Percentiles rank a stretch among this genome's conserved stretches.
phyloP scores from a whole-genome alignment of 2,329 filamentous ascomycete species.

The Mycosphaerella sp. region DNA sequence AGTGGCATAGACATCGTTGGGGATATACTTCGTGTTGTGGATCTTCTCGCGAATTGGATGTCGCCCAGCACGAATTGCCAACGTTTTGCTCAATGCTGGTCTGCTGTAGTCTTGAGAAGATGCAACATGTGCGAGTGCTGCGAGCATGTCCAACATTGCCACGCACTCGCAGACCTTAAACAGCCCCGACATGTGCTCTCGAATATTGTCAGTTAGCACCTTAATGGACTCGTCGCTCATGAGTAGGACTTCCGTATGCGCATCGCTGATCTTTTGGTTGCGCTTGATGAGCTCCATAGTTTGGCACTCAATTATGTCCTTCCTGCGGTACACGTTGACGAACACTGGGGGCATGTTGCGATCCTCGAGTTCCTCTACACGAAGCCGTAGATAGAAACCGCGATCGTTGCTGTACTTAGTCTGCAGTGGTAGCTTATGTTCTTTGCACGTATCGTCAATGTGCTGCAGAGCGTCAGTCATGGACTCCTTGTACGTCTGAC shows the following conservation, averaged over 20 bases:
- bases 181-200: slow-evolving; percentile 61
- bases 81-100: slow-evolving; percentile 60
- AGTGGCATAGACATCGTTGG: slow-evolving; percentile 84
- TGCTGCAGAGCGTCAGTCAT: slow-evolving; percentile 70
- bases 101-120: slow-evolving; percentile 61
- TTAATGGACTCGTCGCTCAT: slow-evolving; percentile 72
- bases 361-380: slow-evolving; percentile 55
- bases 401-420: slow-evolving; percentile 71
- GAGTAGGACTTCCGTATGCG: slow-evolving; percentile 74
- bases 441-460: slow-evolving; percentile 56
- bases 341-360: slow-evolving; percentile 59
- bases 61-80: slow-evolving; percentile 67
- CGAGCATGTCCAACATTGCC: slow-evolving; percentile 63
- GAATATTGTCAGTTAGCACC: slow-evolving; percentile 64
- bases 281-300: slow-evolving; percentile 78
- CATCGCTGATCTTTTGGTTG: slow-evolving; percentile 66
- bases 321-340: slow-evolving; percentile 69
- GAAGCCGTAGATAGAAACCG: slow-evolving; percentile 71
- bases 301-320: slow-evolving; percentile 76
- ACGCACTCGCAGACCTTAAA: slow-evolving; percentile 84
- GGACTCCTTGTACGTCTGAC: slow-evolving; percentile 83
- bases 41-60: slow-evolving; percentile 75
- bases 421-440: slow-evolving; percentile 54
- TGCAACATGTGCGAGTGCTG: slow-evolving; percentile 67
- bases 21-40: slow-evolving; percentile 63